Evolutionary conservation across 2,329 filamentous ascomycete species (phyloP).

Genomic region (Claviceps maximensis): DNA sequence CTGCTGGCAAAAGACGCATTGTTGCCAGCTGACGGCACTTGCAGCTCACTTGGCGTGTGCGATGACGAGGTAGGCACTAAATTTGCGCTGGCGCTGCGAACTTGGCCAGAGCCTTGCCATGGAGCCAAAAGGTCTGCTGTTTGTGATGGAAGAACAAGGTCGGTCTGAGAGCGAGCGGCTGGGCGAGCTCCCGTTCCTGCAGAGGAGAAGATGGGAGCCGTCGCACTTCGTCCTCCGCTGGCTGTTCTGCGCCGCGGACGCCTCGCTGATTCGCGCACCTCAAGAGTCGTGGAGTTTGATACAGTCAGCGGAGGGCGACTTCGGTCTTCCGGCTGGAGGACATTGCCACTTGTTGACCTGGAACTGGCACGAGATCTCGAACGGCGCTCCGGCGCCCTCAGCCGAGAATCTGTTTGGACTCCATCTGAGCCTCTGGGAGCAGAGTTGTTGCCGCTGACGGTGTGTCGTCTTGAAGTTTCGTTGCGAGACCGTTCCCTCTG

Average conservation of each 20-base stretch:
- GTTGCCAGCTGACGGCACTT: conserved; percentile 8
- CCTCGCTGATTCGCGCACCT: conserved; percentile 17
- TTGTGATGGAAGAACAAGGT: conserved; percentile 37
- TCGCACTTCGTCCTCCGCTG: conserved; percentile 42
- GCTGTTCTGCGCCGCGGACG: conserved; percentile 34
- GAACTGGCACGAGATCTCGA: conserved; percentile 29
- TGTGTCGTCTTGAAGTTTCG: conserved; percentile 18
- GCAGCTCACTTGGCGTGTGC: conserved; percentile 12
- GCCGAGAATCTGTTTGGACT: conserved; percentile 13
- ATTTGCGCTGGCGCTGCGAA: conserved; percentile 27
- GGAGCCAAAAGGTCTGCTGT: conserved; percentile 23
- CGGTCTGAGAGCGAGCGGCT: conserved; percentile 50
- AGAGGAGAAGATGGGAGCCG: conserved; percentile 30
- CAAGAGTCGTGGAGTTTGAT: conserved; percentile 13
- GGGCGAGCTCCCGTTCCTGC: conserved; percentile 30
- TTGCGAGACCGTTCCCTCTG: conserved; percentile 50
- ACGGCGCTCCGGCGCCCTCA: conserved; percentile 15
- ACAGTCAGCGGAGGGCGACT: conserved; percentile 33
- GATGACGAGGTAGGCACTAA: conserved; percentile 15
- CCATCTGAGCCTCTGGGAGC: conserved; percentile 20
- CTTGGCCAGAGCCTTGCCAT: conserved; percentile 29
- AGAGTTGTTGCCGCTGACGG: conserved; percentile 29
- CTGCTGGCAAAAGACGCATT: conserved; percentile 26
- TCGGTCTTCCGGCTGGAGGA: conserved; percentile 30
- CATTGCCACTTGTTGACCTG: conserved; percentile 31